Evolutionary conservation across 2,329 filamentous ascomycete genomes (phyloP), one percentile per base, ranked within the genome.

Genomic region (Sporothrix euskadiensis): DNA sequence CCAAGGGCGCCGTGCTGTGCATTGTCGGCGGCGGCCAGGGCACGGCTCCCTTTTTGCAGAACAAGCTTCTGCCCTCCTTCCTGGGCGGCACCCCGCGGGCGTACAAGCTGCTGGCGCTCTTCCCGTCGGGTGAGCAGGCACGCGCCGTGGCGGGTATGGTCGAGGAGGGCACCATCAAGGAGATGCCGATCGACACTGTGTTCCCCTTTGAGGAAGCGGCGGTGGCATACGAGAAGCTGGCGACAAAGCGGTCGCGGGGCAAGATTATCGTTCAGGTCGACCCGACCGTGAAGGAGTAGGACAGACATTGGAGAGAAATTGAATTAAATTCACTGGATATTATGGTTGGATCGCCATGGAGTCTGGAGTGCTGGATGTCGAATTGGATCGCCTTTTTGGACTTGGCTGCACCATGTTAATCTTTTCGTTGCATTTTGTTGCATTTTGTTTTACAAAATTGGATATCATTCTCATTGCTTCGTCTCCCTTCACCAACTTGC

Each of bases 21-120:
- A 80, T 82, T 47, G 80, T 80, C 0, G 81, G 81, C 41, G 81
- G 80, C 0, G 74, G 77, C 1, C 78, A 79, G 56, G 80, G 80
- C 8, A 71, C 80, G 0, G 71, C 78, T 3, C 78, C 79, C 0
- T 79, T 80, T 70, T 52, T 82, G 10, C 76, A 76, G 70, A 80
- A 82, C 75, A 80, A 79, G 69, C 59, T 82, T 22, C 65, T 79
- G 35, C 81, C 81, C 1, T 74, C 76, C 0, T 68, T 78, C 1
- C 73, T 82, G 2, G 81, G 81, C 4, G 80, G 81, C 14, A 79
- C 78, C 10, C 78, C 80, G 7, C 77, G 81, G 4, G 72, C 65
- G 9, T 82, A 78, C 74, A 74, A 78, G 30, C 76, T 82, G 19
- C 76, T 81, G 54, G 78, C 75, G 1, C 74, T 82, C 26, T 59